Conservation (phyloP, 2,329 filamentous ascomycete species). For the Cladophialophora yegresii region DNA sequence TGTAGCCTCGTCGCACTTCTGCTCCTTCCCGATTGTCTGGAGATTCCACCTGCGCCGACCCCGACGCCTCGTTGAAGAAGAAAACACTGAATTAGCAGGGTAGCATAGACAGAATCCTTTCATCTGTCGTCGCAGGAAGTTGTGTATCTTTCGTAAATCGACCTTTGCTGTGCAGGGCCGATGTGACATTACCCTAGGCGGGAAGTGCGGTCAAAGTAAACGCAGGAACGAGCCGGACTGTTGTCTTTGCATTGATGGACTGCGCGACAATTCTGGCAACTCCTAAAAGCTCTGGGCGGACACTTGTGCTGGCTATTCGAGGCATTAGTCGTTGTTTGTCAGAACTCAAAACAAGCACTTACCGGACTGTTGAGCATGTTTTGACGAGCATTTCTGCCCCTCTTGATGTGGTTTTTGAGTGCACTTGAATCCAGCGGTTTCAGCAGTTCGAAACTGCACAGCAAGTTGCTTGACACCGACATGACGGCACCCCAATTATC, state of each 20-base stretch:
- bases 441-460: constrained; percentile 95
- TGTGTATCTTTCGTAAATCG: background rate
- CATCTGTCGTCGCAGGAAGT: background rate
- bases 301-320: constrained; percentile 45
- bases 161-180: background rate
- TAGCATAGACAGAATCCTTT: background rate
- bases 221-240: constrained; percentile 1
- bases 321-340: constrained; percentile 12
- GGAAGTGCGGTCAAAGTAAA: background rate
- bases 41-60: constrained; percentile 3
- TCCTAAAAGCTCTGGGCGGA: constrained; percentile 50
- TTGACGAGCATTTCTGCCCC: constrained; percentile 89
- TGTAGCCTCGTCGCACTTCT: constrained; percentile 4
- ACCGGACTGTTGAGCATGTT: constrained; percentile 96
- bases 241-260: background rate
- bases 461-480: constrained; percentile 89
- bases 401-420: constrained; percentile 98
- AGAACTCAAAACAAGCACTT: constrained; percentile 49
- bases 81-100: background rate
- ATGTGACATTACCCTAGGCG: background rate
- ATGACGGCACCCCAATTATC: constrained; percentile 99
- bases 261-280: background rate
- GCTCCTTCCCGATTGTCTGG: constrained; percentile 1
- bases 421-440: constrained; percentile 96
- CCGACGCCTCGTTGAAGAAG: constrained; percentile 8